Evolutionary conservation across 164 flowering plant genomes (phyloP).

Genomic region (Platanus orientalis): DNA sequence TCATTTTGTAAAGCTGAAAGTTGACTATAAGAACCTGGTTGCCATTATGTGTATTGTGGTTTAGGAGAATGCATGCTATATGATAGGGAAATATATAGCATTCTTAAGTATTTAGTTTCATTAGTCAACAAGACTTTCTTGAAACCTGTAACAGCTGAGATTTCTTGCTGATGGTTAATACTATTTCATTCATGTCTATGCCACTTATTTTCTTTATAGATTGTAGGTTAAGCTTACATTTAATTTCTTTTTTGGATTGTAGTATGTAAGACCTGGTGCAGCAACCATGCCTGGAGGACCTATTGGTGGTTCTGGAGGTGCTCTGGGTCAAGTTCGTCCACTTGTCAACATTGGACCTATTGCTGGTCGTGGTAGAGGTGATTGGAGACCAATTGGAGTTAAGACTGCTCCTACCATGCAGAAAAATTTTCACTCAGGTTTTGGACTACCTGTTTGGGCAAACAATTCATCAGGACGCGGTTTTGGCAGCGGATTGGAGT

Average conservation of each 20-base stretch:
- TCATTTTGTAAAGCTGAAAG: too few relatives aligned
- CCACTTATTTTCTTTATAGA: too few relatives aligned
- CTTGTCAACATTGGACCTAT: slow-evolving; percentile 32
- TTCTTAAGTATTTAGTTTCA: background rate
- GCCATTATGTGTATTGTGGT: too few relatives aligned
- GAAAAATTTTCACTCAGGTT: slow-evolving; percentile 64
- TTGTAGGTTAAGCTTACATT: background rate
- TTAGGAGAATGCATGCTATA: too few relatives aligned
- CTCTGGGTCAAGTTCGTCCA: slow-evolving; percentile 78
- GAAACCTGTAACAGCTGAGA: background rate
- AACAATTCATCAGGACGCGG: slow-evolving; percentile 59
- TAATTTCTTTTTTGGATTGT: slow-evolving; percentile 21
- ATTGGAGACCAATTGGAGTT: slow-evolving; percentile 60
- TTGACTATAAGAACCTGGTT: too few relatives aligned
- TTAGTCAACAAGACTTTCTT: background rate
- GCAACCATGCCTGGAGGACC: slow-evolving; percentile 55
- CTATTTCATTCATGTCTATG: too few relatives aligned
- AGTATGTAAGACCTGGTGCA: slow-evolving; percentile 99
- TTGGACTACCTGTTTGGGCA: slow-evolving; percentile 62
- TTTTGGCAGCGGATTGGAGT: slow-evolving; percentile 78
- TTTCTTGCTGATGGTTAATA: background rate
- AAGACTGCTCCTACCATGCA: slow-evolving; percentile 47
- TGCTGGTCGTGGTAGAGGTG: slow-evolving; percentile 71
- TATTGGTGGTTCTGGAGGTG: slow-evolving; percentile 46
- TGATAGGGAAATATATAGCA: too few relatives aligned